Base-by-base conservation (phyloP, 1,284 basidiomycete genomes). In the Fistulinella staudtii region DNA sequence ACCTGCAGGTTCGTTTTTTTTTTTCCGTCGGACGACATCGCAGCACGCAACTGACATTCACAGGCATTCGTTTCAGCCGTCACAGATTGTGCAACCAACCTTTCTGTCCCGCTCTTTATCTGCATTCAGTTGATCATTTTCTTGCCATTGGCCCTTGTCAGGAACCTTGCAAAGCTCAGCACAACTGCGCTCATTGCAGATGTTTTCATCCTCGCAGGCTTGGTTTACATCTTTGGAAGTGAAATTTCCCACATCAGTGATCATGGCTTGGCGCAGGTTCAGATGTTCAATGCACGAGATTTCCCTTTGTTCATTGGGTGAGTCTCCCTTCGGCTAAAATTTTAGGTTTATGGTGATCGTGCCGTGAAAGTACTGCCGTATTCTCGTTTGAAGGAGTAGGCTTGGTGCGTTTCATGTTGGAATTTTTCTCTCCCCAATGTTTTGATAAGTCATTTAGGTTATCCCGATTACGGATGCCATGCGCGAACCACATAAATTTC, bases 351-450 rank as follows among this genome's bases (percentile, higher is more conserved):
- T 36, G 17, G 38, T 52, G 13, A 43, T 21, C 27, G 41, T 25
- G 9, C 34, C 28, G 43, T 58, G 39, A 42, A 53, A 89, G 92
- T 20, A 98, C 96, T 14, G 95, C 95, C 4, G 95, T 99, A 18
- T 99, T 98, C 65, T 93, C 96, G 0, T 99, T 99, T 54, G 96
- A 99, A 67, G 95, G 95, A 14, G 92, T 99, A 54, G 95, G 96
- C 38, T 72, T 99, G 65, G 88, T 89, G 54, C 54, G 82, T 66
- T 34, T 34, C 28, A n/a, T 22, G 13, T 45, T 15, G 28, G n/a
- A 20, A 22, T 28, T 25, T 11, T 35, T 0, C 9, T 18, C 10
- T 34, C 11, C n/a, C n/a, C 9, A 21, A 35, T 24, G 11, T 28
- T 28, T 31, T 50, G 36, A 62, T 25, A 43, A 31, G 20, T 2